Conservation (phyloP, 108 stramenopile genomes). For the Pseudonitzschia multistriata region DNA sequence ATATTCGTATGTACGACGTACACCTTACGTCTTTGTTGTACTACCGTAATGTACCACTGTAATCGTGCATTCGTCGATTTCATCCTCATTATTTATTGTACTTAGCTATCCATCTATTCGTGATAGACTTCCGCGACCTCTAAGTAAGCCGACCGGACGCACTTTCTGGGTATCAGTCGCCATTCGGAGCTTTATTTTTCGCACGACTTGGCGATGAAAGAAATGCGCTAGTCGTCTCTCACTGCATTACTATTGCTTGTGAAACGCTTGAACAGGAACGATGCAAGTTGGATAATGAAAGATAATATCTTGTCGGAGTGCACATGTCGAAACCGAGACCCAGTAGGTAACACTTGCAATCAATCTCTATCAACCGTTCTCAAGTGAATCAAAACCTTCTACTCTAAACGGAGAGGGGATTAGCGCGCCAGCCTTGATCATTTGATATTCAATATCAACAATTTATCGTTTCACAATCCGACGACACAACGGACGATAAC, state of each 20-base stretch:
- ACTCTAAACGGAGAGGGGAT: no score
- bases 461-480: no score
- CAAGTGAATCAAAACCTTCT: no score
- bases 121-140: neutral
- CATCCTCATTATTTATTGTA: neutral
- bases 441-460: no score
- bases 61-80: neutral
- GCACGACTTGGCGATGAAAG: conserved; percentile 4
- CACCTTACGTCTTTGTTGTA: neutral
- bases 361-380: no score
- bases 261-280: no score
- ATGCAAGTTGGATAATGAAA: neutral
- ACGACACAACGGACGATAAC: no score
- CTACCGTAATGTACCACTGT: neutral
- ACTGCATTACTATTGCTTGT: no score
- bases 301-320: no score
- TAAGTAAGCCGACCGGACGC: neutral
- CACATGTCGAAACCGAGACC: no score
- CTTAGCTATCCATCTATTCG: neutral
- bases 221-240: no score
- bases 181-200: neutral
- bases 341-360: no score
- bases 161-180: neutral
- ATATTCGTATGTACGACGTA: neutral
- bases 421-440: neutral